Evolutionary conservation across 306 rosid species (phyloP).

Genomic region (Cicer pinnatifidum): DNA sequence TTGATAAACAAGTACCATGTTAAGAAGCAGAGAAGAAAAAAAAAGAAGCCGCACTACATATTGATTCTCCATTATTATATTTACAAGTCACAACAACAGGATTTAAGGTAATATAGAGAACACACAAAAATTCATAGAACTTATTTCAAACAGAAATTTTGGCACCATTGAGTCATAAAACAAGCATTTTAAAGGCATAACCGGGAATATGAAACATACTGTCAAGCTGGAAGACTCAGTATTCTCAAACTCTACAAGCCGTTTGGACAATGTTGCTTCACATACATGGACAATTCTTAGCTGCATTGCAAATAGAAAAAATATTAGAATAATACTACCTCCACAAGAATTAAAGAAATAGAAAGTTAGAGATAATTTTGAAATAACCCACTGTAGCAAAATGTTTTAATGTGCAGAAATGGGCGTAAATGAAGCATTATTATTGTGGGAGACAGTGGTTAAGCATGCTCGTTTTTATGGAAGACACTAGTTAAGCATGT

Average conservation of each 20-base stretch:
- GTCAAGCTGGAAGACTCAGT: conserved; percentile 86
- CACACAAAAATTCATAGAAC: conserved; percentile 8
- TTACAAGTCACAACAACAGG: conserved; percentile 9
- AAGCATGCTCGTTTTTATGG: too few relatives aligned
- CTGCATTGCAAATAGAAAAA: conserved; percentile 45
- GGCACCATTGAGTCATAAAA: conserved; percentile 32
- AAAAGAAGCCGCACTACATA: neutral
- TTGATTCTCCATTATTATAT: neutral
- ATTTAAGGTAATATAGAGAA: conserved; percentile 2
- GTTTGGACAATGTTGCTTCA: conserved; percentile 82
- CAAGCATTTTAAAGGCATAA: conserved; percentile 18
- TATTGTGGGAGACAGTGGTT: too few relatives aligned
- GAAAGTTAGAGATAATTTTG: too few relatives aligned
- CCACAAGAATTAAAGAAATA: too few relatives aligned
- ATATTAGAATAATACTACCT: too few relatives aligned
- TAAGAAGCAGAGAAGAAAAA: neutral
- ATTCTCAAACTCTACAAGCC: conserved; percentile 82
- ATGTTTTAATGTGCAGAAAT: too few relatives aligned
- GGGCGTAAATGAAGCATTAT: too few relatives aligned
- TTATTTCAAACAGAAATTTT: conserved; percentile 17
- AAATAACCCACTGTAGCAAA: too few relatives aligned
- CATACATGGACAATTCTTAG: conserved; percentile 75
- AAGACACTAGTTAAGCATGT: too few relatives aligned
- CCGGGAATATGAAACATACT: conserved; percentile 51
- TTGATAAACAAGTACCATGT: neutral